Conservation (phyloP, 495 filamentous ascomycete genomes). For the Penicillium simplicissimum region DNA sequence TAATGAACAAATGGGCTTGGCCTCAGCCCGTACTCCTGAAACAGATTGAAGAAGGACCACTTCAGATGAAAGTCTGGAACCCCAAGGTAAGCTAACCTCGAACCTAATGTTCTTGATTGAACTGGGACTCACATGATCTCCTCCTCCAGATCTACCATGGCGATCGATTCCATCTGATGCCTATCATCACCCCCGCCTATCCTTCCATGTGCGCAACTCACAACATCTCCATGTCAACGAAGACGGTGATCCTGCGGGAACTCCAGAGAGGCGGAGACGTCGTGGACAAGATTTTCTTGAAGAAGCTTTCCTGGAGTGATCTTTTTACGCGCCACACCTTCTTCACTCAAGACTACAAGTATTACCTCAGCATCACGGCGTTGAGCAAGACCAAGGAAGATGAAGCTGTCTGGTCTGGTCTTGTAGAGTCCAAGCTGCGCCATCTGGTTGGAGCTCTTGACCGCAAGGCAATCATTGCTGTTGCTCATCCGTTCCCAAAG, state of each 20-base stretch:
- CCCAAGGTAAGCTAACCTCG: conserved; percentile 60
- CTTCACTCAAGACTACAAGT: conserved; percentile 89
- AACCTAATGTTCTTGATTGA: conserved; percentile 12
- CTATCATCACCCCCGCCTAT: conserved; percentile 94
- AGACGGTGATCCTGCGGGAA: conserved; percentile 78
- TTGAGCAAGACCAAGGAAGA: conserved; percentile 83
- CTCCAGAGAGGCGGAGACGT: conserved; percentile 75
- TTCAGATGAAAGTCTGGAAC: conserved; percentile 90
- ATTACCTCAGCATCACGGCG: conserved; percentile 88
- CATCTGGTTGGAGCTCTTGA: conserved; percentile 81
- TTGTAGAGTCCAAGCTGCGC: conserved; percentile 90
- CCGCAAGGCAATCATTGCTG: conserved; percentile 65
- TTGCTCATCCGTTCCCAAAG: conserved; percentile 92
- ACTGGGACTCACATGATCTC: not conserved
- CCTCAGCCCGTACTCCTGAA: conserved; percentile 88
- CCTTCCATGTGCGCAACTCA: conserved; percentile 96
- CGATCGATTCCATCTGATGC: conserved; percentile 88
- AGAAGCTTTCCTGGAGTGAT: conserved; percentile 78
- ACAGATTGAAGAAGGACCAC: conserved; percentile 76
- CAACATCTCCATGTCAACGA: conserved; percentile 85
- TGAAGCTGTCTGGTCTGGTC: conserved; percentile 83
- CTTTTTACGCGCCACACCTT: conserved; percentile 87
- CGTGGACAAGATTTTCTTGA: conserved; percentile 75
- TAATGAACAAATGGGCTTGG: conserved; percentile 92
- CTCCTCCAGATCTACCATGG: conserved; percentile 67